Conservation (phyloP, 2,329 filamentous ascomycete species). For the Phyllosticta citrichinensis region DNA sequence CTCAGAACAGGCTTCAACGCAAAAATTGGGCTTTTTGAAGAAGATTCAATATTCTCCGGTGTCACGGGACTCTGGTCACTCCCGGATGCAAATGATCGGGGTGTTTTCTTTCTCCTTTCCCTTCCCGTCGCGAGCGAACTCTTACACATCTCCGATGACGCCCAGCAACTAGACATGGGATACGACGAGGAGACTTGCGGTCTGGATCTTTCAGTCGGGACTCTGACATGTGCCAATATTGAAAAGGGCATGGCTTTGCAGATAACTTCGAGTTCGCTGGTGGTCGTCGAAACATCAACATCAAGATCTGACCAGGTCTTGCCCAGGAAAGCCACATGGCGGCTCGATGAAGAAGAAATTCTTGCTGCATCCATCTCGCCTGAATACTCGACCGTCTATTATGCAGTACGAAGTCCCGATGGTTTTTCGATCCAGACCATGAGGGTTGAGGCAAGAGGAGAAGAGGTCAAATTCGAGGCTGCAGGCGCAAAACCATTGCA, state of each 20-base stretch:
- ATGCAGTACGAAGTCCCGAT: conserved; percentile 12
- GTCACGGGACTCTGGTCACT: conserved; percentile 28
- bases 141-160: conserved; percentile 18
- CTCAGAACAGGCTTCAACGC: conserved; percentile 34
- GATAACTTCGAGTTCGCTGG: conserved; percentile 19
- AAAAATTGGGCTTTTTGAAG: conserved; percentile 17
- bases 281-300: conserved; percentile 14
- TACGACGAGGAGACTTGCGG: conserved; percentile 17
- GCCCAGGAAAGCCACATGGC: conserved; percentile 2
- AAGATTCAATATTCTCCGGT: conserved; percentile 20
- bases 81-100: conserved; percentile 19
- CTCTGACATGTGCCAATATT: conserved; percentile 20
- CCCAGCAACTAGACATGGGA: background rate
- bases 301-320: background rate
- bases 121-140: conserved; percentile 23
- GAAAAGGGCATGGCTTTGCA: conserved; percentile 20
- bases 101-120: conserved; percentile 28
- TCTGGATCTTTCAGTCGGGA: conserved; percentile 22
- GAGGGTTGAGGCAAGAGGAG: background rate
- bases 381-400: conserved; percentile 13
- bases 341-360: background rate
- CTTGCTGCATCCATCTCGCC: conserved; percentile 1
- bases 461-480: conserved; percentile 5
- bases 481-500: background rate
- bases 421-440: conserved; percentile 1